Conservation (phyloP, 148 eudicot genomes). For the Fagopyrum homotropicum region DNA sequence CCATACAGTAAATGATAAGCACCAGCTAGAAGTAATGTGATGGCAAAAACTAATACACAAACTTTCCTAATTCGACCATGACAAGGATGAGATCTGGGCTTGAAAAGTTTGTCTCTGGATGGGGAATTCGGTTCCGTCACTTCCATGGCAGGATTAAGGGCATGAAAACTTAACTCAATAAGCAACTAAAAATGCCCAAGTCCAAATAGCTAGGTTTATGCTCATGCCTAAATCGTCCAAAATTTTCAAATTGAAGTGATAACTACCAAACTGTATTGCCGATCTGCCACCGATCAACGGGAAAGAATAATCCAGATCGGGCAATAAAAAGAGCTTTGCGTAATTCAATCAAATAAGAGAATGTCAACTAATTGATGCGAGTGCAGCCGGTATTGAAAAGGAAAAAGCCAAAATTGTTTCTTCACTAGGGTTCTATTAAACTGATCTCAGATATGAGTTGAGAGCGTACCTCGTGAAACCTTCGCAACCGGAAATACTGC, state of each 20-base stretch:
- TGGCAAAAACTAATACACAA: slow-evolving; percentile 20
- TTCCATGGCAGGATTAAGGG: slow-evolving; percentile 33
- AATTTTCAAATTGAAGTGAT: neutral
- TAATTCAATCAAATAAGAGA: neutral
- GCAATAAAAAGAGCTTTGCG: neutral
- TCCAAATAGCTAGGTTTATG: neutral
- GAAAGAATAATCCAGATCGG: neutral
- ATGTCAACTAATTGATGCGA: neutral
- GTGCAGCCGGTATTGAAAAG: neutral
- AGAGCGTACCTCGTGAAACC: neutral
- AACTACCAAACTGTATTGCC: neutral
- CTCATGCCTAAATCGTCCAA: neutral
- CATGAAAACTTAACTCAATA: neutral
- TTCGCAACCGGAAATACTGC: neutral
- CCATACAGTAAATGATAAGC: slow-evolving; percentile 20
- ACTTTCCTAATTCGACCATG: slow-evolving; percentile 14
- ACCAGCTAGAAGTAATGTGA: slow-evolving; percentile 25
- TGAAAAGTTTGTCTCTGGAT: slow-evolving; percentile 39
- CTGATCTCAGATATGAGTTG: neutral
- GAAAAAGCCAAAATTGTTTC: no score
- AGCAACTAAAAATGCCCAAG: neutral
- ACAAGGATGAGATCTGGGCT: neutral
- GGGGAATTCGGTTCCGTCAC: slow-evolving; percentile 32
- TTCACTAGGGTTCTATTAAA: neutral
- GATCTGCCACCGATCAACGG: neutral